These are phyloP conservation scores for Monosporascus sp. DNA, from an alignment of 2,329 filamentous ascomycete genomes.

Conservation along the genomic window DNA sequence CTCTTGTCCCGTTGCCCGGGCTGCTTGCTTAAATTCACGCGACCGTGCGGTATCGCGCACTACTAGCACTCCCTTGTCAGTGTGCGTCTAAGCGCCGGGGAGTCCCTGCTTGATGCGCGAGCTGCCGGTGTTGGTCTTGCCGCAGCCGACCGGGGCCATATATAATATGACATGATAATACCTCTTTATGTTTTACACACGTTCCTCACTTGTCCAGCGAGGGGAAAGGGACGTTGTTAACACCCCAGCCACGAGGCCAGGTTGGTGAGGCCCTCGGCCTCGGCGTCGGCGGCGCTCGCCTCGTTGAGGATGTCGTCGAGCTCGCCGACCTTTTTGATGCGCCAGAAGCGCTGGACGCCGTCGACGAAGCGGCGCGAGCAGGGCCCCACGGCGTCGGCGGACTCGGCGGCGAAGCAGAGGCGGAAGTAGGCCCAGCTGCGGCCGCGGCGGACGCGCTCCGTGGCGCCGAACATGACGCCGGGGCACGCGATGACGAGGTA, in stretches of 20 bases:
- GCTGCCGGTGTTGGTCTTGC: no score
- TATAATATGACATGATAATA: no score
- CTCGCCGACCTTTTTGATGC: constrained; percentile 59
- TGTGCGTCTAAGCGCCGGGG: no score
- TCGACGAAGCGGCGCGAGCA: constrained; percentile 60
- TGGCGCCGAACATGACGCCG: constrained; percentile 69
- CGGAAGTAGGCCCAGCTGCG: constrained; percentile 68
- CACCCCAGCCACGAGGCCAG: constrained; percentile 21
- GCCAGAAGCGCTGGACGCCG: constrained; percentile 71
- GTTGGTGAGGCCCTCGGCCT: constrained; percentile 11
- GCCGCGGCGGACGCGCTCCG: constrained; percentile 47
- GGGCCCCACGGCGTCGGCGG: constrained; percentile 60
- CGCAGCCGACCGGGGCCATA: no score
- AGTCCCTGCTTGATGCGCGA: no score
- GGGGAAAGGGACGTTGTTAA: constrained; percentile 5
- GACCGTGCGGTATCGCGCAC: no score
- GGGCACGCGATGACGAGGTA: constrained; percentile 66
- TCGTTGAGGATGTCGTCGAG: constrained; percentile 57
- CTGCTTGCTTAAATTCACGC: no score
- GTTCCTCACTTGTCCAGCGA: background rate
- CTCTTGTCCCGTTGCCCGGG: no score
- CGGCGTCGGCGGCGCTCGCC: constrained; percentile 12
- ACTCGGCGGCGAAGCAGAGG: constrained; percentile 79
- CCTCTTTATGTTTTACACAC: no score
- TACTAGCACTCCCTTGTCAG: no score